Evolutionary conservation across 1,284 basidiomycete species (phyloP), one percentile per base, ranked within the genome.

Genomic region (Rhodotorula sp.): DNA sequence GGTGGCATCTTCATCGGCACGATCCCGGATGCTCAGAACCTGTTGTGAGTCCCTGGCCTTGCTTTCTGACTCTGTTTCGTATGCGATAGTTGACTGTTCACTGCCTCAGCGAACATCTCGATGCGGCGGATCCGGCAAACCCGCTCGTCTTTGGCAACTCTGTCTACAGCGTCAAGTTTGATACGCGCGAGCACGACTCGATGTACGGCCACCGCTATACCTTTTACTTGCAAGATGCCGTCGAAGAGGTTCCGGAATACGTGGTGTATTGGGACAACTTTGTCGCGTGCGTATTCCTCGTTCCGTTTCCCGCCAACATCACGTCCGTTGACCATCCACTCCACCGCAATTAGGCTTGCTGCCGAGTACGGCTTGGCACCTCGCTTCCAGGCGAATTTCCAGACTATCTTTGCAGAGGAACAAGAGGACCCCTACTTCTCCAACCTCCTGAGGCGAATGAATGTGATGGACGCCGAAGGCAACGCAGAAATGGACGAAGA

Each of bases 201-300:
- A 4, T 60, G 29, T 83, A 81, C 62, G 97, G 97, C 6, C 91
- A 97, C 81, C 88, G 90, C 69, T 99, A 99, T 80, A 90, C 87
- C 80, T 99, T 99, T 84, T 97, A 88, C 83, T 86, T 99, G 47
- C 84, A 88, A 79, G 97, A 99, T 79, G 97, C 97, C 1, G 95
- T 99, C 6, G 93, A 93, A 77, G 90, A 98, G 79, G 95, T 98
- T 46, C 95, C 95, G 3, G 97, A 99, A 81, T 99, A 96, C 79
- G 85, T 99, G 62, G 96, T 99, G 15, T 87, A 89, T 68, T 99
- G 96, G 94, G 89, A 93, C 49, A 89, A 90, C 77, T 98, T 99
- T 80, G 89, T 91, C 59, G 83, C 87, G 93, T 96, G 77, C 78
- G 90, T 80, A 20, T 83, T 21, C 58, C 59, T 48, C 49, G 20